Evolutionary conservation across 345 rosid genomes (phyloP).

Genomic region (Eucalyptus viminalis): DNA sequence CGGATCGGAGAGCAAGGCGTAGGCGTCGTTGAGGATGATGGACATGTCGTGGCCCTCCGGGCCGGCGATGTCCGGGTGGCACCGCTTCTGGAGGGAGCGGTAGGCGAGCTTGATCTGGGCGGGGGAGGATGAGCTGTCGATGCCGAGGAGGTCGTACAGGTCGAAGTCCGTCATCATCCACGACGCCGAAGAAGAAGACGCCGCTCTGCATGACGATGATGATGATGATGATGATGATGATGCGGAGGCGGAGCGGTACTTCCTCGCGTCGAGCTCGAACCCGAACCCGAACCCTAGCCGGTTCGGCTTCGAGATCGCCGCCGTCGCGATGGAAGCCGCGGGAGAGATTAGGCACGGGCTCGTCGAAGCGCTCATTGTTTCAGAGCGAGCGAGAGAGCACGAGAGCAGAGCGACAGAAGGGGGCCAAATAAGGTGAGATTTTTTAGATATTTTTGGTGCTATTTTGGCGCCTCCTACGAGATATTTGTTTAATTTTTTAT

Average conservation of each 20-base stretch:
- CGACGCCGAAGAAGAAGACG: constrained; percentile 9
- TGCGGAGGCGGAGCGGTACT: background rate
- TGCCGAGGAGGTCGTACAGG: constrained; percentile 76
- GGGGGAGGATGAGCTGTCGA: constrained; percentile 41
- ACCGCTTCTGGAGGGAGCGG: constrained; percentile 57
- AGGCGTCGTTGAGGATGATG: constrained; percentile 74
- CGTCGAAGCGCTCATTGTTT: background rate
- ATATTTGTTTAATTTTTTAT: background rate
- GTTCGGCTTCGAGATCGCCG: background rate
- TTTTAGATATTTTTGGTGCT: background rate
- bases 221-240: background rate
- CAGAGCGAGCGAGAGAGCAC: background rate
- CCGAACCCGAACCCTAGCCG: background rate
- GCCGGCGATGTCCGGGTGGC: constrained; percentile 88
- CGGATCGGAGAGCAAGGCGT: constrained; percentile 61
- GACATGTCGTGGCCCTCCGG: constrained; percentile 82
- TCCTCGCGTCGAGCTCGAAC: background rate
- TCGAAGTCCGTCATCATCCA: constrained; percentile 46
- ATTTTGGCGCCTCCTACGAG: background rate
- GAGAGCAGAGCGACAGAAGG: background rate
- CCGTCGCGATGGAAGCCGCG: background rate
- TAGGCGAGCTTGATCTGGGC: constrained; percentile 71
- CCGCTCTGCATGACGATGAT: constrained; percentile 10
- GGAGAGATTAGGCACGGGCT: background rate
- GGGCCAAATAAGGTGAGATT: background rate